Evolutionary conservation across 1,284 basidiomycete genomes (phyloP).

Genomic region (Trichosporon sp.): DNA sequence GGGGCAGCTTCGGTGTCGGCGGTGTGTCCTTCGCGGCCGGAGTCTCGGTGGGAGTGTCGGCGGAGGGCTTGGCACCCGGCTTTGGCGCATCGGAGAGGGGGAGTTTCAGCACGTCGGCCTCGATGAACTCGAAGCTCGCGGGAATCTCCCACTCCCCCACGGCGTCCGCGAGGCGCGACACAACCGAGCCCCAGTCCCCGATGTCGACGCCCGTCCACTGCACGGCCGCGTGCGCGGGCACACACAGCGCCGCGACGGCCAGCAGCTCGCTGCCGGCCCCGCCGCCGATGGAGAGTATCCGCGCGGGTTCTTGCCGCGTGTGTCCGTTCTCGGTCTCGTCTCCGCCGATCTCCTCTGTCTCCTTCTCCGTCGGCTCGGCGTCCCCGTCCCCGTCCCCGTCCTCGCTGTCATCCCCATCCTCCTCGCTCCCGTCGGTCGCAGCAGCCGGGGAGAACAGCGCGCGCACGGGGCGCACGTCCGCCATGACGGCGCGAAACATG

Average conservation of each 20-base stretch:
- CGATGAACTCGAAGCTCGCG: constrained; percentile 28
- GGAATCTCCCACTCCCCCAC: constrained; percentile 30
- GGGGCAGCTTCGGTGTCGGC: background rate
- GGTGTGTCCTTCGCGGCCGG: background rate
- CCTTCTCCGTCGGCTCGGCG: constrained; percentile 15
- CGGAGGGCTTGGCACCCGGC: background rate
- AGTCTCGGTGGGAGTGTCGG: background rate
- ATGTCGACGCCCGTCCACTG: constrained; percentile 42
- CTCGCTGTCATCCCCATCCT: constrained; percentile 16
- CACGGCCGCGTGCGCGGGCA: constrained; percentile 10
- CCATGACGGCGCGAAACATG: constrained; percentile 49
- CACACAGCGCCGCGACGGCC: constrained; percentile 40
- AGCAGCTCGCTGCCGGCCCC: constrained; percentile 50
- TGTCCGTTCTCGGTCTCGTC: background rate
- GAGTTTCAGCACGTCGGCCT: constrained; percentile 35
- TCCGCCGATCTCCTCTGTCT: constrained; percentile 11
- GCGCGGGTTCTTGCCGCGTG: constrained; percentile 2
- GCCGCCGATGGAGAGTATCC: constrained; percentile 48
- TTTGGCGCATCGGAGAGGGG: background rate
- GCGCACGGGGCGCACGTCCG: constrained; percentile 34
- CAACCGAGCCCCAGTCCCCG: constrained; percentile 40
- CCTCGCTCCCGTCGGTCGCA: constrained; percentile 9
- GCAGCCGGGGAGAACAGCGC: constrained; percentile 42
- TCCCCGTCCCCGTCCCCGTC: constrained; percentile 29
- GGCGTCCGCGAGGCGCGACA: constrained; percentile 28